Conservation (phyloP, 176 grass and related monocot species). For the Musa acuminata region DNA sequence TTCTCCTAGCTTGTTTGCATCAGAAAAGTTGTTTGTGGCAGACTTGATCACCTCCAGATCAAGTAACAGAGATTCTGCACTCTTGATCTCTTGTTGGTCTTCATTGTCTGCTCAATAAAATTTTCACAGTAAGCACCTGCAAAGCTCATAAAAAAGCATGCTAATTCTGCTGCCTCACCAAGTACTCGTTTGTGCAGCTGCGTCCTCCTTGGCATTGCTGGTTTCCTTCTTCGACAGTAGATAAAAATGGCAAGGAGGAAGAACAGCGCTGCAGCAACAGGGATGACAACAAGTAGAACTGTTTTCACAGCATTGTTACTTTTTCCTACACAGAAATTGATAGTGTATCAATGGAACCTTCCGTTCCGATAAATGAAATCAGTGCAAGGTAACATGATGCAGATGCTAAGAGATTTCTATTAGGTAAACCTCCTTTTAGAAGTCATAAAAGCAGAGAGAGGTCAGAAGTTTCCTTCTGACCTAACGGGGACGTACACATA, state of each 20-base stretch:
- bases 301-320: constrained; percentile 3
- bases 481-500: no score
- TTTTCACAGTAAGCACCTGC: not conserved
- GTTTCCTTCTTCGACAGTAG: constrained; percentile 5
- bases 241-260: constrained; percentile 20
- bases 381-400: no score
- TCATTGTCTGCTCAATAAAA: constrained; percentile 4
- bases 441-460: no score
- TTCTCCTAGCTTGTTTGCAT: constrained; percentile 47
- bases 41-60: constrained; percentile 35
- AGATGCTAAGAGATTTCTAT: no score
- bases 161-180: not conserved
- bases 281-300: constrained; percentile 20
- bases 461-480: no score
- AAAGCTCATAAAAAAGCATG: not conserved
- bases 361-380: no score
- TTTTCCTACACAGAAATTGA: not conserved
- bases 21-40: constrained; percentile 51
- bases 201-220: not conserved
- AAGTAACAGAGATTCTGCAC: constrained; percentile 18
- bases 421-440: no score
- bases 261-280: constrained; percentile 13
- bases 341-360: no score
- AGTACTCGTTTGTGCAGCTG: not conserved
- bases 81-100: constrained; percentile 19